Evolutionary conservation across 108 stramenopile genomes (phyloP).

Genomic region (Fragilariopsis cylindrus): DNA sequence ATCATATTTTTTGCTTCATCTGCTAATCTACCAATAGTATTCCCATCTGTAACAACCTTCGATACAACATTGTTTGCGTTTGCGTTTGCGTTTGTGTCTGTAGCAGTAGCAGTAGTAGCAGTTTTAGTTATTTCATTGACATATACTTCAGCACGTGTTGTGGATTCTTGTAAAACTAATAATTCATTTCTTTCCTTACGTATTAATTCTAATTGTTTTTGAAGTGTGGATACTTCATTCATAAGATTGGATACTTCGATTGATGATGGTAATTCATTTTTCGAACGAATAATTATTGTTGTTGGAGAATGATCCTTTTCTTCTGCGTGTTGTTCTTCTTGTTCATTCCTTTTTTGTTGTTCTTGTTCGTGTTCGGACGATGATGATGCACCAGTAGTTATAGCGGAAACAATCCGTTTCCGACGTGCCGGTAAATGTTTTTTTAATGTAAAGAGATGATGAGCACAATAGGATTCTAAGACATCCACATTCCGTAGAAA

Average conservation of each 20-base stretch:
- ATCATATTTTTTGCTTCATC: conserved; percentile 1
- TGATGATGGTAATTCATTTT: background rate
- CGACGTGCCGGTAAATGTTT: conserved; percentile 47
- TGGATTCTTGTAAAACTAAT: background rate
- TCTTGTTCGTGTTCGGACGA: background rate
- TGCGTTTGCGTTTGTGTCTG: too few species aligned
- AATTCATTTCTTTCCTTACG: background rate
- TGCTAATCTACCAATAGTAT: background rate
- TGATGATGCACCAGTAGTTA: background rate
- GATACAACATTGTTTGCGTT: background rate
- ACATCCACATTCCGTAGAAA: conserved; percentile 64
- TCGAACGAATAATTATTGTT: background rate
- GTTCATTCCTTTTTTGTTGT: background rate
- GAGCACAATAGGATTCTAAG: conserved; percentile 43
- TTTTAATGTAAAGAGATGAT: conserved; percentile 60
- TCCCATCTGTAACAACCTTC: conserved; percentile 1
- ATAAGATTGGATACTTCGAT: background rate
- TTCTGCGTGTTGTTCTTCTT: background rate
- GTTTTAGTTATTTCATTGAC: background rate
- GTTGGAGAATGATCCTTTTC: background rate
- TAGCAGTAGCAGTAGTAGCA: background rate
- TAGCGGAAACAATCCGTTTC: conserved; percentile 40
- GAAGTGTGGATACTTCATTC: background rate
- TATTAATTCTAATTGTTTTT: background rate
- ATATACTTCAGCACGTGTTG: background rate